Conservation (phyloP, 305 asterid genomes). For the Stenogyne calaminthoides region DNA sequence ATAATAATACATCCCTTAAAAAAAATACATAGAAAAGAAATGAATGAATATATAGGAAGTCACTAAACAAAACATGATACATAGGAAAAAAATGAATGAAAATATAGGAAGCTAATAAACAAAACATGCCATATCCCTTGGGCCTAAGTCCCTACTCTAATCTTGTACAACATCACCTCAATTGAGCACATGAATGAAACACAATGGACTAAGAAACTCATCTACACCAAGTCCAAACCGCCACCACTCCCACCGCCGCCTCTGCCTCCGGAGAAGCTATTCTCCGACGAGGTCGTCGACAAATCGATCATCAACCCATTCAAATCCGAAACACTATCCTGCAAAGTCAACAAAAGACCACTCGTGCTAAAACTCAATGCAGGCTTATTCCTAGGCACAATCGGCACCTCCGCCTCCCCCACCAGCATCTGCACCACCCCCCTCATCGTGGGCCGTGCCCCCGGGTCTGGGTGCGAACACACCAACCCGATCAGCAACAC, state of each 20-base stretch:
- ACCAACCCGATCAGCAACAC: slow-evolving; percentile 66
- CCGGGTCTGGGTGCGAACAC: slow-evolving; percentile 85
- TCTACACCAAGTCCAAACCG: slow-evolving; percentile 37
- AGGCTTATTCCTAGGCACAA: slow-evolving; percentile 71
- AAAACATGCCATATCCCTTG: neutral
- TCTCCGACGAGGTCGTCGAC: slow-evolving; percentile 75
- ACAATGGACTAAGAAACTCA: neutral
- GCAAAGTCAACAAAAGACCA: slow-evolving; percentile 64
- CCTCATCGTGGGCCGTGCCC: slow-evolving; percentile 83
- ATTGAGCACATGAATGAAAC: neutral
- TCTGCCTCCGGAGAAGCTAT: slow-evolving; percentile 40
- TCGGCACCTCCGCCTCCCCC: slow-evolving; percentile 73
- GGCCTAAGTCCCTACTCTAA: neutral
- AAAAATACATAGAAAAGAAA: no score
- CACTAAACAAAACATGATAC: neutral
- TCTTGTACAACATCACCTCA: neutral
- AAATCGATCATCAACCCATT: slow-evolving; percentile 67
- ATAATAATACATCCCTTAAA: no score
- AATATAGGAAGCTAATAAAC: slow-evolving; percentile 12
- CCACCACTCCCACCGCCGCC: slow-evolving; percentile 6
- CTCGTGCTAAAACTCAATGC: slow-evolving; percentile 58
- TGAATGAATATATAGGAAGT: slow-evolving; percentile 32
- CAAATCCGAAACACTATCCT: slow-evolving; percentile 82
- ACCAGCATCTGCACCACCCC: slow-evolving; percentile 78
- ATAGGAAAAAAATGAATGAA: slow-evolving; percentile 27